Conservation (phyloP, 2,329 filamentous ascomycete species). For the Talaromyces pinophilus region DNA sequence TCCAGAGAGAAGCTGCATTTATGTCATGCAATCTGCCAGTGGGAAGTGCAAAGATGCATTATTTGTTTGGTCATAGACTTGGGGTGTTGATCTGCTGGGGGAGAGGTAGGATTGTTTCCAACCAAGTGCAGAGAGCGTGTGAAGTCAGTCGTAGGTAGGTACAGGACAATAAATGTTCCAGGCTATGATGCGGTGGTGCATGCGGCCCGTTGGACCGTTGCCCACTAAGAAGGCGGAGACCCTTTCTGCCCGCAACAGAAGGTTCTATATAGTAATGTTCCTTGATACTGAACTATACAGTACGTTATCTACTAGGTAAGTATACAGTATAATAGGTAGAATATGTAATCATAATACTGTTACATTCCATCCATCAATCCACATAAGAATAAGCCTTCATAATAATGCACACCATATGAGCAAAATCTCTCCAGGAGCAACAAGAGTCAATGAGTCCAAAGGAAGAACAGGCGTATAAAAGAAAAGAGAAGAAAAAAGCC, state of each 20-base stretch:
- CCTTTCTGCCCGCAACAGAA: neutral
- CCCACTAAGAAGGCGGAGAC: slow-evolving; percentile 4
- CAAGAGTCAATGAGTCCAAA: slow-evolving; percentile 26
- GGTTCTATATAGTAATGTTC: no score
- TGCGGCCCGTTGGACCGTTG: neutral
- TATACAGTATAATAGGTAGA: neutral
- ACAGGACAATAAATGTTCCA: neutral
- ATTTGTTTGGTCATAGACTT: neutral
- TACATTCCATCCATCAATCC: slow-evolving; percentile 12
- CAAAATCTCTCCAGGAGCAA: slow-evolving; percentile 11
- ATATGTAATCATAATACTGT: slow-evolving; percentile 18
- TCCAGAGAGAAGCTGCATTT: slow-evolving; percentile 28
- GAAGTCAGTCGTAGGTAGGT: neutral
- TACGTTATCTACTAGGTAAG: neutral
- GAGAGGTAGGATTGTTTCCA: neutral
- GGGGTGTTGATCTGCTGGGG: neutral
- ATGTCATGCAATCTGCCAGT: slow-evolving; percentile 26
- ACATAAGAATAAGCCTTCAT: slow-evolving; percentile 2
- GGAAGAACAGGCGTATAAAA: slow-evolving; percentile 4
- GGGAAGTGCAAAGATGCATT: slow-evolving; percentile 23
- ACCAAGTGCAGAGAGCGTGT: neutral
- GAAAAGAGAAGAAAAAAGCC: slow-evolving; percentile 22
- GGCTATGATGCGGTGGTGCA: slow-evolving; percentile 15
- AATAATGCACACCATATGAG: slow-evolving; percentile 17
- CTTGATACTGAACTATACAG: neutral